Evolutionary conservation across 768 basidiomycete species (phyloP), one percentile per base, ranked within the genome.

Genomic region (Hericium rajendrae): DNA sequence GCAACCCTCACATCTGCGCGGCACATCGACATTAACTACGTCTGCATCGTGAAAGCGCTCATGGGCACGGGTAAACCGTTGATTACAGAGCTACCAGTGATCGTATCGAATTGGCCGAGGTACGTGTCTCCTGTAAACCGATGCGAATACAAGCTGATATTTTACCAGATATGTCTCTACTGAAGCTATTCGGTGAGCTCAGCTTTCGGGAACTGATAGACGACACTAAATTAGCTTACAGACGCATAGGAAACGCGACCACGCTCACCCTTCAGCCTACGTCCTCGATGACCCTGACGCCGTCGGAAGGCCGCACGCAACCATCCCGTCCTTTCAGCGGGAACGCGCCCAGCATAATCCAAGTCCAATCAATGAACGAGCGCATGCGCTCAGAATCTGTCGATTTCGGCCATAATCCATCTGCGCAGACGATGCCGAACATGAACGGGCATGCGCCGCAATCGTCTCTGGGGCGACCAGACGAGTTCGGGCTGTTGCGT

Each of bases 71-170:
- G 82, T 5, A 73, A 79, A 51, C 80, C 82, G 38, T 65, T 91
- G 13, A 72, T 78, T 18, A 80, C 91, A 75, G 87, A 90, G 28
- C 71, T 93, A 26, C 90, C 90, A 16, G 78, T 92, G 16, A 83
- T 89, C 48, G 76, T 93, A 38, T 90, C 90, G 4, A 91, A 91
- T 63, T 92, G 90, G 90, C 87, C 86, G 63, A 80, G 85, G 89
- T 87, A 59, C 48, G 83, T 72, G 38, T 24, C 37, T 11, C 6
- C 13, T 38, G 51, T 18, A 51, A 2, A 32, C 16, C 51, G 46
- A 6, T 12, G 9, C 6, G 50, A 15, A 6, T 48, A 38, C 28
- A 48, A 37, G n/a, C 51, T 60, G 26, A 61, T 56, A 38, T 12
- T 40, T 15, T 58, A 13, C n/a, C 59, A 90, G 90, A 65, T 73